These are phyloP conservation scores for Pyricularia sp. DNA, from an alignment of 2,329 filamentous ascomycete species.

Conservation along the genomic window DNA sequence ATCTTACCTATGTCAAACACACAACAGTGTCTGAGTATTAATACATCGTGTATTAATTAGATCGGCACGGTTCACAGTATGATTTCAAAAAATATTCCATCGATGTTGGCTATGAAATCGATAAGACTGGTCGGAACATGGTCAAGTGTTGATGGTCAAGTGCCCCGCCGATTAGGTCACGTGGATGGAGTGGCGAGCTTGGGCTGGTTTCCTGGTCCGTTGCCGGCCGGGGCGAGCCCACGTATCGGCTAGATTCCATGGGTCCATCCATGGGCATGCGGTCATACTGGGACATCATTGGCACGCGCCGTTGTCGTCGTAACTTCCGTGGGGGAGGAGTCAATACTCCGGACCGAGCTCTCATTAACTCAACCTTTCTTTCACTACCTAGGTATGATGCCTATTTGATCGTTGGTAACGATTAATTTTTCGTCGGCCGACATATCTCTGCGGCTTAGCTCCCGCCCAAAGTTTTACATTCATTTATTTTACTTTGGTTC, in stretches of 20 bases:
- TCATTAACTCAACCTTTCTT: background rate
- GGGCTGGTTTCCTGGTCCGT: background rate
- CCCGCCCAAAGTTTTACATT: background rate
- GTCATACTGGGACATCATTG: conserved; percentile 2
- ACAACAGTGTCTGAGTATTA: background rate
- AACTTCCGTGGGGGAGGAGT: conserved; percentile 2
- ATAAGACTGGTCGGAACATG: background rate
- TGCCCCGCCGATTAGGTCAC: background rate
- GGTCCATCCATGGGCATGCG: background rate
- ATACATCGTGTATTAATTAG: too few species aligned
- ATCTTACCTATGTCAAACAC: background rate
- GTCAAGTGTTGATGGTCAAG: background rate
- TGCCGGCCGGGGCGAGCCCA: background rate
- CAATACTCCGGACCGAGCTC: background rate
- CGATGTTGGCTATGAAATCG: background rate
- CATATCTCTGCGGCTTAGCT: background rate
- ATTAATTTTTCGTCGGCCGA: background rate
- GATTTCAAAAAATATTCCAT: too few species aligned
- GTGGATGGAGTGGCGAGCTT: background rate
- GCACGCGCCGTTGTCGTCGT: conserved; percentile 4
- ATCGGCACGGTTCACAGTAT: too few species aligned
- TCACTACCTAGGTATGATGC: background rate
- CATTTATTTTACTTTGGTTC: background rate
- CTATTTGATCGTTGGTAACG: background rate
- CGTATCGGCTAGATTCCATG: background rate